Conservation (phyloP, 352 stramenopile species). For the Phytopythium kandeliae region DNA sequence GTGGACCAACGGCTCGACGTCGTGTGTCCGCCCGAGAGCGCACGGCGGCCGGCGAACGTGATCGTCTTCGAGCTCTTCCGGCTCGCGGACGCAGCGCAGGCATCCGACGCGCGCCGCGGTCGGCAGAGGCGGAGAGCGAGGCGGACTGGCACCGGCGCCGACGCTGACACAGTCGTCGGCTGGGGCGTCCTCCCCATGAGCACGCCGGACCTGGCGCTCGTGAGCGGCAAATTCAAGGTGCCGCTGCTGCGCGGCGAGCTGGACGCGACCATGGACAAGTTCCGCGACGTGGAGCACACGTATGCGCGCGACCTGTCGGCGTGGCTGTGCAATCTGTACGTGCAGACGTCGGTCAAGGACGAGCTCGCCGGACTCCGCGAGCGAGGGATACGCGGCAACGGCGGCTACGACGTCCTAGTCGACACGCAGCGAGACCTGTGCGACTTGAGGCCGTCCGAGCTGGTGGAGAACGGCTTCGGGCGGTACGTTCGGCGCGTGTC, state of each 20-base stretch:
- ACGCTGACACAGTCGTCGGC: slow-evolving; percentile 63
- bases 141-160: slow-evolving; percentile 1
- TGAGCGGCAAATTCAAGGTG: slow-evolving; percentile 81
- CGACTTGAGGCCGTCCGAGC: slow-evolving; percentile 15
- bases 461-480: slow-evolving; percentile 34
- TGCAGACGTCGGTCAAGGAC: slow-evolving; percentile 54
- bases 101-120: slow-evolving; percentile 4
- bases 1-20: slow-evolving; percentile 80
- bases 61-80: slow-evolving; percentile 53
- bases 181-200: slow-evolving; percentile 80
- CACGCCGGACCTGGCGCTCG: slow-evolving; percentile 47
- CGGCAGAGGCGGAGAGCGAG: background rate
- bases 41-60: slow-evolving; percentile 51
- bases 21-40: slow-evolving; percentile 59
- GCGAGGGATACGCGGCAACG: background rate
- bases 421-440: slow-evolving; percentile 35
- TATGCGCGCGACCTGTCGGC: slow-evolving; percentile 62
- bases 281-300: slow-evolving; percentile 59
- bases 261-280: slow-evolving; percentile 76
- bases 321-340: slow-evolving; percentile 90
- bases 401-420: slow-evolving; percentile 42
- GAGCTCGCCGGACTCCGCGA: slow-evolving; percentile 6
- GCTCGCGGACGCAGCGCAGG: slow-evolving; percentile 8
- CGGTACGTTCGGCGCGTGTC: slow-evolving; percentile 39
- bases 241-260: slow-evolving; percentile 81